Evolutionary conservation across 2,329 filamentous ascomycete genomes (phyloP).

Genomic region (Colletotrichum sojae): DNA sequence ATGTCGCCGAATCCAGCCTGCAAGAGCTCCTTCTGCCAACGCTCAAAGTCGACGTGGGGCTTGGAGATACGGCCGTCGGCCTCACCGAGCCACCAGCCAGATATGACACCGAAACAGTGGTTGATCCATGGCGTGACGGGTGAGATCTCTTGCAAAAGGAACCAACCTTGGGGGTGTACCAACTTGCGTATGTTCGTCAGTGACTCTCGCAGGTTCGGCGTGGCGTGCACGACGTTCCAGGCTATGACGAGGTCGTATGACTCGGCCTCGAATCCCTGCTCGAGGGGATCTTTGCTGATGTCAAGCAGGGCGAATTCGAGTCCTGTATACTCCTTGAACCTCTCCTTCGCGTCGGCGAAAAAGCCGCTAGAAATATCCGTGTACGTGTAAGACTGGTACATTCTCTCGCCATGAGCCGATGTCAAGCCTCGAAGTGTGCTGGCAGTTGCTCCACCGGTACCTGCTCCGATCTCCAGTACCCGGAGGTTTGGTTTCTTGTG

Average conservation of each 20-base stretch:
- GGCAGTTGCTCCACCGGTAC: conserved; percentile 21
- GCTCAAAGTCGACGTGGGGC: conserved; percentile 44
- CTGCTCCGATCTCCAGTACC: conserved; percentile 16
- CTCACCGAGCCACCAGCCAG: conserved; percentile 54
- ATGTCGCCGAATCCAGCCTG: conserved; percentile 45
- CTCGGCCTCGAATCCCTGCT: conserved; percentile 38
- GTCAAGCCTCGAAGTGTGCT: conserved; percentile 11
- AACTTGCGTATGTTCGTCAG: conserved; percentile 26
- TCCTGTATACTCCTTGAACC: conserved; percentile 44
- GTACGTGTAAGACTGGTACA: conserved; percentile 45
- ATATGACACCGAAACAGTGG: conserved; percentile 47
- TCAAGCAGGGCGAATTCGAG: conserved; percentile 47
- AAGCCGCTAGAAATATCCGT: conserved; percentile 50
- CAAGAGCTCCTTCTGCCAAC: conserved; percentile 48
- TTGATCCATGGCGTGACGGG: conserved; percentile 45
- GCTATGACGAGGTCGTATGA: conserved; percentile 57
- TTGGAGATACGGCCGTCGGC: conserved; percentile 46
- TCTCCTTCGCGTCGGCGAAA: conserved; percentile 45
- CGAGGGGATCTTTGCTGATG: conserved; percentile 47
- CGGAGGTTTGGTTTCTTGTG: conserved; percentile 44
- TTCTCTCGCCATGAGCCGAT: neutral
- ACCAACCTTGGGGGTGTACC: conserved; percentile 20
- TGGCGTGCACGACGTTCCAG: conserved; percentile 56
- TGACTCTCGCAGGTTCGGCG: conserved; percentile 36
- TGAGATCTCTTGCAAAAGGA: conserved; percentile 48